These are phyloP conservation scores for Punica granatum DNA, from an alignment of 345 rosid genomes.

Conservation along the genomic window DNA sequence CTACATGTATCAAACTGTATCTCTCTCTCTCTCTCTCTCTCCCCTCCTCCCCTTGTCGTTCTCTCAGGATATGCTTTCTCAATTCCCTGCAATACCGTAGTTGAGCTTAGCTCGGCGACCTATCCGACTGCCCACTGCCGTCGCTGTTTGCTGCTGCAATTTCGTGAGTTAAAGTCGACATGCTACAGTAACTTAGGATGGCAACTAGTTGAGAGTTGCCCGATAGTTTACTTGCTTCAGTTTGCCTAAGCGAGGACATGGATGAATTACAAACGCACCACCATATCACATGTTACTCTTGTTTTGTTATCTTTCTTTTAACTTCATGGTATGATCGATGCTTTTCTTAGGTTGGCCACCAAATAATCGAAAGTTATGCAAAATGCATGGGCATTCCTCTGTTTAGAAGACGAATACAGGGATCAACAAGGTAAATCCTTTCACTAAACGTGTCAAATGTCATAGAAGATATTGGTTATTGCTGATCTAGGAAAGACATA, in stretches of 20 bases:
- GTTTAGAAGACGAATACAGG: constrained; percentile 70
- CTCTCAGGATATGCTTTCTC: too few species aligned
- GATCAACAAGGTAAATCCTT: constrained; percentile 69
- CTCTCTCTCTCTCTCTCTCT: constrained; percentile 7
- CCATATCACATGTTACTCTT: not conserved
- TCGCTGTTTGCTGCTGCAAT: not conserved
- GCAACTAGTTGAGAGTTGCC: not conserved
- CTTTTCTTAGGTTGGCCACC: constrained; percentile 72
- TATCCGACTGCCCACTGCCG: not conserved
- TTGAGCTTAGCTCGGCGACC: too few species aligned
- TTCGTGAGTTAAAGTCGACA: not conserved
- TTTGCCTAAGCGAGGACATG: not conserved
- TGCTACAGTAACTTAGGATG: not conserved
- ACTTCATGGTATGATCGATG: not conserved
- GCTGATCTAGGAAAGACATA: not conserved
- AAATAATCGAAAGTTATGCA: constrained; percentile 74
- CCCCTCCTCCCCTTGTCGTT: not conserved
- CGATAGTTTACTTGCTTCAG: not conserved
- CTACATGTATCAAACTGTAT: constrained; percentile 89
- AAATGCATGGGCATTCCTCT: constrained; percentile 89
- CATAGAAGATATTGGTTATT: not conserved
- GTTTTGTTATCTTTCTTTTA: not conserved
- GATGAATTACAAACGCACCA: not conserved
- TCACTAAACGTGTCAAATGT: constrained; percentile 2
- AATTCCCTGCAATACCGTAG: too few species aligned